Conservation (phyloP, 768 basidiomycete genomes). For the Sistotremastrum niveocremeum region DNA sequence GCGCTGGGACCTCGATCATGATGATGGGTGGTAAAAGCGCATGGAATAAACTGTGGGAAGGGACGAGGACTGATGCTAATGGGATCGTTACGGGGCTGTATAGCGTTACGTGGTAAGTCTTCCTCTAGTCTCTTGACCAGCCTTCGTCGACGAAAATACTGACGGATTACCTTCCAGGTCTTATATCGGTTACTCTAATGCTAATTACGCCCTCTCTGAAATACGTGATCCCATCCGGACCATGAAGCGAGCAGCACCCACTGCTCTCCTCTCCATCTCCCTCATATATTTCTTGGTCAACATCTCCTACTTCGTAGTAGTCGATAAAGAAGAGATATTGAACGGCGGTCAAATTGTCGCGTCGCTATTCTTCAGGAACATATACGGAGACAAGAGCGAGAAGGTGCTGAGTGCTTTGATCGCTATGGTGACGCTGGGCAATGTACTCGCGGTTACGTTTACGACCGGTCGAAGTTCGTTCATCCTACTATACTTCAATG, state of each 20-base stretch:
- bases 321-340: constrained; percentile 56
- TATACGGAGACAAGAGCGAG: constrained; percentile 52
- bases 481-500: not conserved
- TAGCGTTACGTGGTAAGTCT: constrained; percentile 51
- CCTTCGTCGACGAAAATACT: not conserved
- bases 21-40: constrained; percentile 5
- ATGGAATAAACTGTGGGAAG: constrained; percentile 53
- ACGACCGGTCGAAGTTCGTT: constrained; percentile 47
- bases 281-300: constrained; percentile 52
- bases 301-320: constrained; percentile 61
- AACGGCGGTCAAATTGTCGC: constrained; percentile 55
- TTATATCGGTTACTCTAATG: constrained; percentile 59
- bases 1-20: no score
- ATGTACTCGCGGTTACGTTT: constrained; percentile 50
- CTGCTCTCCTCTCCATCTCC: constrained; percentile 48
- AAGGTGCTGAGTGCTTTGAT: constrained; percentile 45
- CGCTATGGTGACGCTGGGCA: constrained; percentile 51
- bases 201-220: constrained; percentile 64
- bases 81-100: constrained; percentile 53
- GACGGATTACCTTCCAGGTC: constrained; percentile 30
- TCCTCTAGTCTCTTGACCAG: not conserved
- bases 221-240: constrained; percentile 56
- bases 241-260: constrained; percentile 54
- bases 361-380: constrained; percentile 64
- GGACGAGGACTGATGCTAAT: constrained; percentile 36